Evolutionary conservation across 768 basidiomycete genomes (phyloP).

Genomic region (Boletellus ananiceps): DNA sequence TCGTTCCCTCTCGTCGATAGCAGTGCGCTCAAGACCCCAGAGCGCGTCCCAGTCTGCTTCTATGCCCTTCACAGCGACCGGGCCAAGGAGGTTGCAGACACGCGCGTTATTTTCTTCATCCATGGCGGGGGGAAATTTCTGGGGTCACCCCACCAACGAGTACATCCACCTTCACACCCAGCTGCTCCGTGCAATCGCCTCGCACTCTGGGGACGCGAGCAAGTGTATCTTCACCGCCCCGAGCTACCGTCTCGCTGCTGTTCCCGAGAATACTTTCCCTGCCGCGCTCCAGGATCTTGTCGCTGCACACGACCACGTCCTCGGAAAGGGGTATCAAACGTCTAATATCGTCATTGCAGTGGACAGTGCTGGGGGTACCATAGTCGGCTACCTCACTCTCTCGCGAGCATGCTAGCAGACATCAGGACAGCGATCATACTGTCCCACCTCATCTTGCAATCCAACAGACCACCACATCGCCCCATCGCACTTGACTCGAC

Average conservation of each 20-base stretch:
- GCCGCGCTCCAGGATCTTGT: conserved; percentile 20
- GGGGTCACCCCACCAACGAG: conserved; percentile 12
- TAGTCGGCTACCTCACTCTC: conserved; percentile 7
- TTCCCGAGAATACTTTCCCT: conserved; percentile 21
- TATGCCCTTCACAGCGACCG: conserved; percentile 3
- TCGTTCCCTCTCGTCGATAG: background rate
- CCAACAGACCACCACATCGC: conserved; percentile 43
- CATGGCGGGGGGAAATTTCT: conserved; percentile 21
- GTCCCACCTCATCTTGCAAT: conserved; percentile 43
- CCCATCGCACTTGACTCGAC: conserved; percentile 44
- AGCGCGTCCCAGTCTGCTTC: conserved; percentile 7
- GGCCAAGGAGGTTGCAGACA: background rate
- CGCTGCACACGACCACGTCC: conserved; percentile 24
- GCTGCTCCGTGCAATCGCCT: conserved; percentile 10
- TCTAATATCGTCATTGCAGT: conserved; percentile 22
- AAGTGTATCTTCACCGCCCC: conserved; percentile 18
- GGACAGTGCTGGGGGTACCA: conserved; percentile 25
- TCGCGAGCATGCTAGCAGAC: background rate
- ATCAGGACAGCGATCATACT: conserved; percentile 18
- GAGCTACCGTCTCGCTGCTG: conserved; percentile 21
- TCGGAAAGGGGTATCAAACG: conserved; percentile 17
- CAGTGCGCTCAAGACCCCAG: background rate
- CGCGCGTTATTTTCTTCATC: conserved; percentile 19
- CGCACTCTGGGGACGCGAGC: background rate
- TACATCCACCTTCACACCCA: conserved; percentile 4